Evolutionary conservation across 2,329 filamentous ascomycete genomes (phyloP), one percentile per base, ranked within the genome.

Genomic region (Penicillium sp.): DNA sequence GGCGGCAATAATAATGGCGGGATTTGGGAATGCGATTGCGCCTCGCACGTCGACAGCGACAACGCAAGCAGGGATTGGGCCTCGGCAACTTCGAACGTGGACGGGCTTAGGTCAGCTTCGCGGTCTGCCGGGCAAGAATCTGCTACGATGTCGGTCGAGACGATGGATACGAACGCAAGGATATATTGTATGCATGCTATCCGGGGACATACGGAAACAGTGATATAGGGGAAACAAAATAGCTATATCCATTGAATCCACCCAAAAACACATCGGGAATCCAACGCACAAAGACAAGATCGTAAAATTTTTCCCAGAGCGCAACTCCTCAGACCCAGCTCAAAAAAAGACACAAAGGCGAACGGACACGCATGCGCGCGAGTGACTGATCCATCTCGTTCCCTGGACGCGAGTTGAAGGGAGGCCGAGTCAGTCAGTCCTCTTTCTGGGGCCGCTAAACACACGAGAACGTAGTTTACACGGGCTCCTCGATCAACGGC

Each of bases 211-310:
- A 60, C 62, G 60, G 41, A 48, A 48, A 52, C 54, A 53, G 45
- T 39, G 44, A 54, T 60, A 55, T 58, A 56, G 55, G 56, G 42
- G 61, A 59, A 56, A 58, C 48, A 54, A 56, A 59, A n/a, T 53
- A 54, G 54, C 56, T 65, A 67, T 67, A 65, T 65, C 59, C 63
- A 64, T 64, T 58, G 58, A 62, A 48, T 60, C 62, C 54, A 62
- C 56, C 61, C 54, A 58, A 57, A 50, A 54, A 36, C n/a, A 45
- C 36, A 54, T 51, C 39, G 54, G 54, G 51, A 51, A 57, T 54
- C 48, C 42, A 60, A 54, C 52, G 50, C 51, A 51, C 58, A 27
- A 27, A 13, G 25, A 27, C 25, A 27, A 56, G 51, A 57, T 59
- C 53, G 58, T 57, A 59, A 49, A 56, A 53, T 49, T 56, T 54